Percentiles rank a stretch among this genome's conserved stretches.
Evolutionary conservation across 2,329 filamentous ascomycete genomes (phyloP).

Genomic region (Bertia moriformis): DNA sequence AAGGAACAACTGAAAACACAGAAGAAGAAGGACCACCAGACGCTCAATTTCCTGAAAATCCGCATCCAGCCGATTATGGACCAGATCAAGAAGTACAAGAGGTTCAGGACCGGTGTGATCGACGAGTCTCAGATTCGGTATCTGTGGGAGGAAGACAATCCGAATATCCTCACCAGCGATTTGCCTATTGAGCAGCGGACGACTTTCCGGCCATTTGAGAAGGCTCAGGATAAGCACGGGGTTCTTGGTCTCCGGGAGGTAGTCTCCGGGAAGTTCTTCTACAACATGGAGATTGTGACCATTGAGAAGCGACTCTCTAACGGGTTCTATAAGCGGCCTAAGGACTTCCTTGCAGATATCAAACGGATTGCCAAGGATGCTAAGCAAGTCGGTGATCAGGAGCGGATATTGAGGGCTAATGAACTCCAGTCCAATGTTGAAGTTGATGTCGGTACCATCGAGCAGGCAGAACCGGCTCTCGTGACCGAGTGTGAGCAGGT

Average conservation of each 20-base stretch:
- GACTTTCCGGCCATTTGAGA: constrained; percentile 60
- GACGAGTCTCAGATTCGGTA: constrained; percentile 63
- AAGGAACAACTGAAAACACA: constrained; percentile 71
- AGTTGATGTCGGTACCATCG: constrained; percentile 47
- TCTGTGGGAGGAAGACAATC: constrained; percentile 70
- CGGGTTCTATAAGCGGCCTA: constrained; percentile 82
- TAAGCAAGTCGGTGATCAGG: constrained; percentile 66
- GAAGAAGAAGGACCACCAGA: constrained; percentile 68
- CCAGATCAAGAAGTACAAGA: constrained; percentile 84
- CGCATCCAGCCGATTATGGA: constrained; percentile 92
- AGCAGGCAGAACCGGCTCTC: constrained; percentile 71
- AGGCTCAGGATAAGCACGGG: constrained; percentile 66
- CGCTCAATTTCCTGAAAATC: constrained; percentile 76
- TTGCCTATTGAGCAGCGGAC: constrained; percentile 27
- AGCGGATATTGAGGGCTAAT: constrained; percentile 72
- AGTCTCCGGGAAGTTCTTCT: constrained; percentile 71
- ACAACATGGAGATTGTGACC: constrained; percentile 82
- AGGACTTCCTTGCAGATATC: constrained; percentile 81
- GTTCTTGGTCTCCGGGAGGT: constrained; percentile 63
- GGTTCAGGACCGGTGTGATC: constrained; percentile 71
- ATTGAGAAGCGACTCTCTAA: constrained; percentile 96
- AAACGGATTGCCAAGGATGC: constrained; percentile 74
- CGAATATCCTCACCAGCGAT: constrained; percentile 48
- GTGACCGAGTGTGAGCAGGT: constrained; percentile 54
- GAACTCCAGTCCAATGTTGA: constrained; percentile 76